These are phyloP conservation scores for Puccinia coronata DNA, from an alignment of 1,284 basidiomycete species.

Conservation along the genomic window DNA sequence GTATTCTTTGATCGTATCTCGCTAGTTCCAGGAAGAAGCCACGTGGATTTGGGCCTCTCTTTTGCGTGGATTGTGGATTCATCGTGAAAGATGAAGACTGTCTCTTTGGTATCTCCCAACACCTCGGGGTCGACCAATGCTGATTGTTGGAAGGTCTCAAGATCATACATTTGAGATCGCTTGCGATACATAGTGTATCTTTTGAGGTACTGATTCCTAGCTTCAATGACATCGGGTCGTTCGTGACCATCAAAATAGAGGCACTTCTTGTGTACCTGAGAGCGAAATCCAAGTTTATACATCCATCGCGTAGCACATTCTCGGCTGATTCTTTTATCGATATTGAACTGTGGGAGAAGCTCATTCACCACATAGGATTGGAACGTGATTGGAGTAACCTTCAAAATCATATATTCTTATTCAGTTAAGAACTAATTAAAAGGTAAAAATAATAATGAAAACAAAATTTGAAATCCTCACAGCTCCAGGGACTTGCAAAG, in stretches of 20 bases:
- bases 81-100: background rate
- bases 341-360: conserved; percentile 6
- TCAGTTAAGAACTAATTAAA: background rate
- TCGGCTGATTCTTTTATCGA: conserved; percentile 4
- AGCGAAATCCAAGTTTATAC: conserved; percentile 18
- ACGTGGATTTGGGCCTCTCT: too few species aligned
- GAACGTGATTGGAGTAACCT: conserved; percentile 27
- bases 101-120: background rate
- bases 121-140: background rate
- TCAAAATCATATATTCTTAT: background rate
- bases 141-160: background rate
- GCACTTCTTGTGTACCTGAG: conserved; percentile 17
- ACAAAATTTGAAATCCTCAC: conserved; percentile 3
- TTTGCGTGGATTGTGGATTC: too few species aligned
- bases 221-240: too few species aligned
- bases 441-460: background rate
- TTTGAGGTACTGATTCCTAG: too few species aligned
- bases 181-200: background rate
- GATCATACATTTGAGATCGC: conserved; percentile 6
- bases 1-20: too few species aligned
- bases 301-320: conserved; percentile 21
- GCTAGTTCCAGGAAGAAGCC: too few species aligned
- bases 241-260: conserved; percentile 40
- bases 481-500: background rate
- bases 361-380: background rate